Evolutionary conservation across 805 yeast genomes (phyloP), one percentile per base, ranked within the genome.

Genomic region (Candida manassasensis): DNA sequence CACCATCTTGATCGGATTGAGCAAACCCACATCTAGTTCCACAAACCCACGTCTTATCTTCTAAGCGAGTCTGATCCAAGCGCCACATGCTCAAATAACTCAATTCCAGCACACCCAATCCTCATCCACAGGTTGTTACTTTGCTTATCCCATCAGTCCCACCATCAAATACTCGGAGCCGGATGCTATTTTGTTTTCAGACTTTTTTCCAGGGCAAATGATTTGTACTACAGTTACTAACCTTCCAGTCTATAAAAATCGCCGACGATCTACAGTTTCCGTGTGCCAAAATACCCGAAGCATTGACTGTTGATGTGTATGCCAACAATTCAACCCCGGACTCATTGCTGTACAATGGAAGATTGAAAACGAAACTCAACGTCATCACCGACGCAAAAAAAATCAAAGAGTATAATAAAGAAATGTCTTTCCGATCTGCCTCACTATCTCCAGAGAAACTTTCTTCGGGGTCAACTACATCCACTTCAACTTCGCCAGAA

Each of bases 221-320:
- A n/a, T n/a, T n/a, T n/a, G n/a, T n/a, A n/a, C n/a, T n/a, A n/a
- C n/a, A n/a, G n/a, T n/a, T 38, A 38, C 36, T 35, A 38, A 38
- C 39, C 4, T 28, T 40, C 9, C 38, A 60, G 57, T 57, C 58
- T 29, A 48, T 63, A 21, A 57, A 52, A 34, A 40, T 61, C 25
- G 42, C 50, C 13, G 59, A 57, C 19, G 36, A 45, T 4, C 34
- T 53, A 32, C 41, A 45, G 18, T 61, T 49, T 29, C 69, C 70
- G 9, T 65, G 69, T 39, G 39, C 52, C 14, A 48, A 48, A 18
- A 43, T 56, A 13, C 59, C 58, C 12, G 71, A 65, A 38, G 56
- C 52, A 28, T 56, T 61, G 37, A 61, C 61, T 30, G 55, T 63
- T 17, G 67, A 61, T 38, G 41, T 66, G 4, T 65, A 63, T 45